These are phyloP conservation scores for Tarenaya hassleriana DNA, from an alignment of 345 rosid genomes.

Conservation along the genomic window DNA sequence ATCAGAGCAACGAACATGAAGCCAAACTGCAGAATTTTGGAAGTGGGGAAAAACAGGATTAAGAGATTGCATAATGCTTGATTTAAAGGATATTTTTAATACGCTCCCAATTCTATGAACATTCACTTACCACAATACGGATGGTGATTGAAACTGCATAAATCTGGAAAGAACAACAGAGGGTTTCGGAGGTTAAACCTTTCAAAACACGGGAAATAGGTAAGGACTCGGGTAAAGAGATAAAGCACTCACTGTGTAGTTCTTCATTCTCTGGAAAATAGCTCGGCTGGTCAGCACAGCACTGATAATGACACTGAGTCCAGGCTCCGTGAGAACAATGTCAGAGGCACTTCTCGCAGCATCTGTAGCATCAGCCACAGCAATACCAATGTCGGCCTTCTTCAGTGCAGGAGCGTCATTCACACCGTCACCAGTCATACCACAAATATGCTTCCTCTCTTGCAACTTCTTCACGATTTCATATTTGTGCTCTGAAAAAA, in stretches of 20 bases:
- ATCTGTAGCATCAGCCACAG: constrained; percentile 90
- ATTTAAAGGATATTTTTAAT: not conserved
- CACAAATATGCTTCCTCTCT: constrained; percentile 73
- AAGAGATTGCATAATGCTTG: not conserved
- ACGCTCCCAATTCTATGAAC: not conserved
- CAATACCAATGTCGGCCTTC: constrained; percentile 93
- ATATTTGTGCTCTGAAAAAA: constrained; percentile 70
- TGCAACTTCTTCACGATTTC: constrained; percentile 94
- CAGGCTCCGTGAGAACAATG: constrained; percentile 57
- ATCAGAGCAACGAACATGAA: constrained; percentile 83
- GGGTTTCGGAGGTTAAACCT: not conserved
- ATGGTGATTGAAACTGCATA: constrained; percentile 96
- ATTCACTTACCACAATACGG: constrained; percentile 67
- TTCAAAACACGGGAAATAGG: not conserved
- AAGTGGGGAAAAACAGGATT: not conserved
- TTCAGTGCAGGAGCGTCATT: constrained; percentile 94
- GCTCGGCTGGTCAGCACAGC: constrained; percentile 87
- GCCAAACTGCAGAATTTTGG: constrained; percentile 48
- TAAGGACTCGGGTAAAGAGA: not conserved
- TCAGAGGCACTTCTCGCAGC: constrained; percentile 75
- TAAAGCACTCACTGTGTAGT: constrained; percentile 55
- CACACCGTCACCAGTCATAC: constrained; percentile 98
- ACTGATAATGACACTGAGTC: constrained; percentile 82
- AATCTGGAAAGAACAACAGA: constrained; percentile 34
- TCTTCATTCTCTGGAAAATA: constrained; percentile 94